Percentiles rank a stretch among this genome's conserved stretches.
These are phyloP conservation scores for Phyllosticta capitalensis DNA, from an alignment of 2,329 filamentous ascomycete genomes.

Conservation along the genomic window DNA sequence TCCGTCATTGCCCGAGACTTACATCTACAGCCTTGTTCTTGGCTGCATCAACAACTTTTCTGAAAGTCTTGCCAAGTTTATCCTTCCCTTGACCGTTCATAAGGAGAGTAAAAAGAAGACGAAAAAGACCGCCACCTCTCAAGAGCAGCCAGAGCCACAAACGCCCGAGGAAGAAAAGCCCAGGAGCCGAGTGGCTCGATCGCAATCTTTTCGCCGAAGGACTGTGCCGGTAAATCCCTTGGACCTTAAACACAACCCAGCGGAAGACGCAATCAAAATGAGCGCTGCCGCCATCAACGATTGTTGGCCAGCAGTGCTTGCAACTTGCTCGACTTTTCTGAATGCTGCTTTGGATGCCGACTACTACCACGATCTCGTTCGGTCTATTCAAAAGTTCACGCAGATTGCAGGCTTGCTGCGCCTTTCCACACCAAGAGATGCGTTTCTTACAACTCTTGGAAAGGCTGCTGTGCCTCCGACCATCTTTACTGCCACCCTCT, in stretches of 20 bases:
- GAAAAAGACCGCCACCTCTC: constrained; percentile 28
- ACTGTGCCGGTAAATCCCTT: constrained; percentile 80
- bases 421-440: constrained; percentile 78
- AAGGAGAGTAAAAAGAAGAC: constrained; percentile 46
- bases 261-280: constrained; percentile 60
- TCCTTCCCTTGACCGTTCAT: constrained; percentile 81
- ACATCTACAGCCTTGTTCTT: constrained; percentile 81
- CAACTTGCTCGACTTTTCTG: constrained; percentile 89
- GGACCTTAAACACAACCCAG: constrained; percentile 60
- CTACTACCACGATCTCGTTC: constrained; percentile 84
- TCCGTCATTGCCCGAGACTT: constrained; percentile 77
- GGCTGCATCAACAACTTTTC: constrained; percentile 85
- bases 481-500: constrained; percentile 34
- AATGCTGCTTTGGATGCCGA: constrained; percentile 87
- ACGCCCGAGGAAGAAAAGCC: constrained; percentile 17
- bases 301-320: constrained; percentile 92
- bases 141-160: constrained; percentile 34
- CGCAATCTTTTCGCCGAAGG: constrained; percentile 61
- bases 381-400: constrained; percentile 88
- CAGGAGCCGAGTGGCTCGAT: constrained; percentile 42
- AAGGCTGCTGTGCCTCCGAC: constrained; percentile 90
- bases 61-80: constrained; percentile 85
- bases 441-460: constrained; percentile 84
- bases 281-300: constrained; percentile 78
- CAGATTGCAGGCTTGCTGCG: constrained; percentile 87